phyloP scores from a whole-genome alignment of 108 stramenopile species.

The Skeletonema menzelii region DNA sequence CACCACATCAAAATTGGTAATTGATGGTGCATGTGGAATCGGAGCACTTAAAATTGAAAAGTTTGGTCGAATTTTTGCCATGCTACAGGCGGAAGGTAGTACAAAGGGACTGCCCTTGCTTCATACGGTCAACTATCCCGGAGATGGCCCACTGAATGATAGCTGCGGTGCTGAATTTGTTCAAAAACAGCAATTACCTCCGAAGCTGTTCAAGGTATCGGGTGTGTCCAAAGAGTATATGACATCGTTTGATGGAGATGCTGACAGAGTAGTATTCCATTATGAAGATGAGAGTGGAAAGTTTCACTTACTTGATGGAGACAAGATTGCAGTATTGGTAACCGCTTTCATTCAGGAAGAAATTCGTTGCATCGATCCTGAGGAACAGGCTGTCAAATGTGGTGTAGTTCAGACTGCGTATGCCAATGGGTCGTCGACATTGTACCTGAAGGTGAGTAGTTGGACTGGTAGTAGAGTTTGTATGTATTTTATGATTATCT shows the following conservation, averaged over 20 bases:
- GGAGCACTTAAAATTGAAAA: slow-evolving; percentile 66
- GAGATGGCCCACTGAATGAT: slow-evolving; percentile 82
- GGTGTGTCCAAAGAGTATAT: slow-evolving; percentile 46
- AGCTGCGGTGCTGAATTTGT: slow-evolving; percentile 95
- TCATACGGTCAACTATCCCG: slow-evolving; percentile 59
- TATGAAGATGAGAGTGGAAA: slow-evolving; percentile 37
- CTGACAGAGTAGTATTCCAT: slow-evolving; percentile 98
- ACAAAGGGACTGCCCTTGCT: slow-evolving; percentile 27
- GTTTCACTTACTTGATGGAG: slow-evolving; percentile 92
- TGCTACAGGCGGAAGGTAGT: slow-evolving; percentile 34
- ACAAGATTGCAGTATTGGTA: slow-evolving; percentile 93
- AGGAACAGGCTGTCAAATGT: slow-evolving; percentile 57
- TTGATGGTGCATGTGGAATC: slow-evolving; percentile 95
- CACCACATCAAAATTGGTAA: slow-evolving; percentile 44
- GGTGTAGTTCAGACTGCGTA: slow-evolving; percentile 99
- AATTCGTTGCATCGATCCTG: slow-evolving; percentile 48
- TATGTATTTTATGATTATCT: neutral
- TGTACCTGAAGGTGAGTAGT: slow-evolving; percentile 66
- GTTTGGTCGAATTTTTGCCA: slow-evolving; percentile 42
- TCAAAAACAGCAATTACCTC: slow-evolving; percentile 82
- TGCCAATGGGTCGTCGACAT: slow-evolving; percentile 96
- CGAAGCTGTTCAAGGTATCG: slow-evolving; percentile 54
- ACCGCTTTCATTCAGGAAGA: slow-evolving; percentile 81
- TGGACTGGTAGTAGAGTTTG: neutral
- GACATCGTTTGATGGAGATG: slow-evolving; percentile 97